Evolutionary conservation across 2,329 filamentous ascomycete genomes (phyloP), one percentile per base, ranked within the genome.

Genomic region (Hypoxylon sp.): DNA sequence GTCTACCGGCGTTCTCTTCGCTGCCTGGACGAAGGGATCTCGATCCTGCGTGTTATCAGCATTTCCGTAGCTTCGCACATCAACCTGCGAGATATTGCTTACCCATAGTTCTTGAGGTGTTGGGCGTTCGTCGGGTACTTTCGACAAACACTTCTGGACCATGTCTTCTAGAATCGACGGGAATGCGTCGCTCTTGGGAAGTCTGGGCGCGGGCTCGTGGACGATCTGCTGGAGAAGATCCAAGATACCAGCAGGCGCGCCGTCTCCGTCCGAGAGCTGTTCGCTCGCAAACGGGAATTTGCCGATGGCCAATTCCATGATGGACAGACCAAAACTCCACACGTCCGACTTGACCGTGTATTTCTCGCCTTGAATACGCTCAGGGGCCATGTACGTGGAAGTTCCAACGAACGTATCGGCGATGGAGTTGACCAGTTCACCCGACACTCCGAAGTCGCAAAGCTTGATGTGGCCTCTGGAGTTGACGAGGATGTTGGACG

Each of bases 281-380:
- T 88, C 86, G 68, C 86, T 91, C 10, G 88, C 82, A 64, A 99
- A 99, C 0, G 95, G 95, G 71, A 99, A 99, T 71, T 96, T 93
- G 65, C 95, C 95, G 71, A 99, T 97, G 27, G 95, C 95, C 66
- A 99, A 79, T 76, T 99, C 95, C 93, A 99, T 98, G 62, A 99
- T 87, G 0, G 89, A 89, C 65, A 99, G 80, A 26, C 95, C 95
- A 62, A 97, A 96, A 83, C 93, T 97, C 95, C 95, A 99, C 3
- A 99, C 95, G 74, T 99, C 95, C 10, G 93, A 97, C 76, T 97
- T 97, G 70, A 99, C 94, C 0, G 94, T 97, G 77, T 99, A 99
- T 69, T 91, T 92, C 63, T 95, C 92, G 62, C 95, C 95, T 74
- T 98, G 93, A 67, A 99, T 99, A 74, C 95, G 87, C 79, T 99